phyloP scores from a whole-genome alignment of 2,329 filamentous ascomycete genomes.

The Leptodontidium sp. region DNA sequence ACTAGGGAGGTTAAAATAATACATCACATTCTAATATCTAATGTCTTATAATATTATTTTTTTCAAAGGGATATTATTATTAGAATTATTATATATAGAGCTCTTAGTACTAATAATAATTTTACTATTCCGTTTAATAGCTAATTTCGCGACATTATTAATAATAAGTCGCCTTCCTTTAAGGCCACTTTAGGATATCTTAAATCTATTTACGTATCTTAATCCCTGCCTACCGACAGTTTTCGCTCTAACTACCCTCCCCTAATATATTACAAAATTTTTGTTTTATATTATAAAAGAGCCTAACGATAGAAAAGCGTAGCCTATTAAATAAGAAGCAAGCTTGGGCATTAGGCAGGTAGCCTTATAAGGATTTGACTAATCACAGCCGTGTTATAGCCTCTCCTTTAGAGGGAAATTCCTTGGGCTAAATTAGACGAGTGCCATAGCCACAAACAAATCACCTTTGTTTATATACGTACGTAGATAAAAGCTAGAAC shows the following conservation, averaged over 20 bases:
- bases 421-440: background rate
- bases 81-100: no score
- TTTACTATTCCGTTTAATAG: no score
- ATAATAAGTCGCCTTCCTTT: no score
- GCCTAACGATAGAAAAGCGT: background rate
- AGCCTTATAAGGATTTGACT: background rate
- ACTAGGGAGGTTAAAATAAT: no score
- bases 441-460: conserved; percentile 14
- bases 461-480: conserved; percentile 14
- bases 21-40: no score
- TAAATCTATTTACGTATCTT: no score
- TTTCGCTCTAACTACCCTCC: conserved; percentile 3
- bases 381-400: background rate
- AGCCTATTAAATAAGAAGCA: conserved; percentile 9
- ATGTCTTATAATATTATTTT: no score
- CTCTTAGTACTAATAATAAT: no score
- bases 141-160: no score
- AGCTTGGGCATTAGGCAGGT: conserved; percentile 5
- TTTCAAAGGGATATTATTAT: no score
- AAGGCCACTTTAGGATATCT: no score
- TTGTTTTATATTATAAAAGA: background rate
- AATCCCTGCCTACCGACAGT: no score
- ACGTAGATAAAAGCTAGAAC: conserved; percentile 11
- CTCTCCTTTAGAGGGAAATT: background rate
- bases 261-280: background rate